Percentiles rank a stretch among this genome's conserved stretches.
Conservation (phyloP, 306 rosid genomes). For the Cucurbita argyrosperma region DNA sequence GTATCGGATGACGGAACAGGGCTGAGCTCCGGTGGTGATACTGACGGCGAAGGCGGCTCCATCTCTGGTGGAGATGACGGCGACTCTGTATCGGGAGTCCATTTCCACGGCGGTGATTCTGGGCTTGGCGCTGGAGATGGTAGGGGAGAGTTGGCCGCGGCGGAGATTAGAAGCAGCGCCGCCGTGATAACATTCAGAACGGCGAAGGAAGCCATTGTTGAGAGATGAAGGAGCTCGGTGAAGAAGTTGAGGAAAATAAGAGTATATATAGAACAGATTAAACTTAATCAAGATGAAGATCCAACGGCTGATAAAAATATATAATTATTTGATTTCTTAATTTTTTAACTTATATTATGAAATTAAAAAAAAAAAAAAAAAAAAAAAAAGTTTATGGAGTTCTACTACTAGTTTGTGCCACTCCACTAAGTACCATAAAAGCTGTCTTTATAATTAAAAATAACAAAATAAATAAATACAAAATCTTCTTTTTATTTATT, state of each 20-base stretch:
- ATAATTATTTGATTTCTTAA: background rate
- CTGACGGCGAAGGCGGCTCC: background rate
- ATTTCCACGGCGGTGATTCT: background rate
- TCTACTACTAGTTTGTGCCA: slow-evolving; percentile 5
- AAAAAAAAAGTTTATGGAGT: background rate
- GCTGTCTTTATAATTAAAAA: background rate
- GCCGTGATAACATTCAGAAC: background rate
- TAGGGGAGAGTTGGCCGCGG: background rate
- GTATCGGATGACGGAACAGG: background rate
- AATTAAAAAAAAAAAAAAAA: background rate
- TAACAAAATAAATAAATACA: background rate
- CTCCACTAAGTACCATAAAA: background rate
- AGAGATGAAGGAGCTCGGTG: background rate
- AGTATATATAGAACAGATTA: background rate
- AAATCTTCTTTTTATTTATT: background rate
- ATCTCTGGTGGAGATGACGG: background rate
- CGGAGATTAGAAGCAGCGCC: background rate
- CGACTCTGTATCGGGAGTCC: background rate
- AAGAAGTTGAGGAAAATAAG: background rate
- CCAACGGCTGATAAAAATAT: background rate
- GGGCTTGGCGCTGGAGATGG: background rate
- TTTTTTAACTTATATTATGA: background rate
- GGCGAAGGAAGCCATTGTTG: slow-evolving; percentile 9
- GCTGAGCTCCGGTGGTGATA: background rate
- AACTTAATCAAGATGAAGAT: background rate